Evolutionary conservation across 2,329 filamentous ascomycete species (phyloP).

Genomic region (Gnomoniopsis sp.): DNA sequence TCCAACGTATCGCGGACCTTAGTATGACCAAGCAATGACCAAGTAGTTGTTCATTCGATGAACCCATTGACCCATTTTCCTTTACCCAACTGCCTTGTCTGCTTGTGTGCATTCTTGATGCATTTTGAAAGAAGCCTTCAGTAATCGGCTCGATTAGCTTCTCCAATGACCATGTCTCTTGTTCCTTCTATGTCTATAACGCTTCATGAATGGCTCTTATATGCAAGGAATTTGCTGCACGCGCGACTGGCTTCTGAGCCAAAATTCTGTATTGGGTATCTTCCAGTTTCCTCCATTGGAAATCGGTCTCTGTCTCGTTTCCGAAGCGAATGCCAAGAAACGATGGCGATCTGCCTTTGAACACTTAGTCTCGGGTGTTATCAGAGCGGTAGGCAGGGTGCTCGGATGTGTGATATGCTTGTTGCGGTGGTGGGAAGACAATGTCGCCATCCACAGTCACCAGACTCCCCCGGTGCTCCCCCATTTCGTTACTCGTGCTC

Average conservation of each 20-base stretch:
- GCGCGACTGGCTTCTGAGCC: background rate
- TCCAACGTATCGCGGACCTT: background rate
- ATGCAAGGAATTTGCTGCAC: slow-evolving; percentile 6
- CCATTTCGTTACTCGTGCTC: slow-evolving; percentile 26
- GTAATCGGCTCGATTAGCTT: background rate
- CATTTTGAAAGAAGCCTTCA: background rate
- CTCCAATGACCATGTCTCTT: background rate
- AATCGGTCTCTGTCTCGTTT: background rate
- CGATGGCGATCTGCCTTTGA: background rate
- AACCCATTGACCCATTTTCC: background rate
- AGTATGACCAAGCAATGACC: background rate
- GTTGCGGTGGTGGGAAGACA: slow-evolving; percentile 29
- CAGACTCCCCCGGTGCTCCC: slow-evolving; percentile 29
- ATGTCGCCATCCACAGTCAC: slow-evolving; percentile 39
- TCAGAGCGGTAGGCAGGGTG: background rate
- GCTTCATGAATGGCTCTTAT: background rate
- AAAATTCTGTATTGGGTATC: slow-evolving; percentile 5
- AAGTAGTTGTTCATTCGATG: background rate
- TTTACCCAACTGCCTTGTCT: background rate
- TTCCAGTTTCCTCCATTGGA: background rate
- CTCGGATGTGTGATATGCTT: background rate
- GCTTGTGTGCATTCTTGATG: no score
- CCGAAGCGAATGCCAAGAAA: background rate
- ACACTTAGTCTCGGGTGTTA: slow-evolving; percentile 15
- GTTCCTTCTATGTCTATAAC: background rate